Evolutionary conservation across 2,329 filamentous ascomycete genomes (phyloP), one percentile per base, ranked within the genome.

Genomic region (Fusarium chaquense): DNA sequence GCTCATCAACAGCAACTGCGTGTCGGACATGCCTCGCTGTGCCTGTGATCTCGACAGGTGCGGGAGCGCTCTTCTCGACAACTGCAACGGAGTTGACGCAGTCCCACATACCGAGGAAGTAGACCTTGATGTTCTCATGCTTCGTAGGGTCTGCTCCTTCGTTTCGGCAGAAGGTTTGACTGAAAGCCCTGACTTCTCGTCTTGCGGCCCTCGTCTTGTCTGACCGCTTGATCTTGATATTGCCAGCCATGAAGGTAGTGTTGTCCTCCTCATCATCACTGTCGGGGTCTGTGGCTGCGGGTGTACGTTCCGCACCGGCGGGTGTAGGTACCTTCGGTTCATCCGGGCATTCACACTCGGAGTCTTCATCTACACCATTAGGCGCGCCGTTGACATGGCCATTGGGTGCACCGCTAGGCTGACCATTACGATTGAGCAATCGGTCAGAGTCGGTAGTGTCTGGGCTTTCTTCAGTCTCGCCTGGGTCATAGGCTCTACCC

Each of bases 41-140:
- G 6, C 83, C 78, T 13, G 65, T 71, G 0, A 81, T 77, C 0
- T 78, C 75, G 0, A 79, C 76, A 4, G 81, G 82, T 6, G 78
- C 73, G 10, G 76, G 78, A 5, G 78, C 75, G 52, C 75, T 81
- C 0, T 63, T 67, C 56, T 82, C 81, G 20, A 81, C 57, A 11
- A 82, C 76, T 1, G 81, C 78, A 10, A 87, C 83, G 6, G 82
- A 84, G 74, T 84, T 85, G 51, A 87, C 85, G 60, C 82, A 84
- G 67, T 87, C 85, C 78, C 84, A 87, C 36, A 87, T 78, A 1
- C 85, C 85, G 10, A 87, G 82, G 72, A 87, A 86, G 70, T 83
- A 83, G 5, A 86, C 81, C 50, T 81, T 82, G 47, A 85, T 82
- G 53, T 82, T 81, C 13, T 74, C 67, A 30, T 76, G 70, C 1